phyloP scores from a whole-genome alignment of 129 eudicot species.

The sunflower (Helianthus annuus) region HanXRQr2.0-SUNRISE NC_035439.2:132476133-132476632 shows the following conservation, averaged over 20 bases:
- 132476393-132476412: slow-evolving; percentile 4
- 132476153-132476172: too few relatives aligned
- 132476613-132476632: neutral
- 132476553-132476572: slow-evolving; percentile 35
- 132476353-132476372: slow-evolving; percentile 10
- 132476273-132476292: too few relatives aligned
- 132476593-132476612: neutral
- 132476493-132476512: slow-evolving; percentile 31
- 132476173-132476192: too few relatives aligned
- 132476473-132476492: slow-evolving; percentile 1
- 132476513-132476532: slow-evolving; percentile 41
- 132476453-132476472: neutral
- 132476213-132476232: too few relatives aligned
- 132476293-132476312: neutral
- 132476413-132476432: neutral
- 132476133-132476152: too few relatives aligned
- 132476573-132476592: neutral
- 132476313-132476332: too few relatives aligned
- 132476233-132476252: too few relatives aligned
- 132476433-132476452: neutral
- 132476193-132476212: too few relatives aligned
- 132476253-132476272: too few relatives aligned
- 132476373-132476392: neutral
- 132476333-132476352: too few relatives aligned
- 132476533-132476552: slow-evolving; percentile 35